Evolutionary conservation across 1,284 basidiomycete species (phyloP).

Genomic region (Boletus austroedulis): DNA sequence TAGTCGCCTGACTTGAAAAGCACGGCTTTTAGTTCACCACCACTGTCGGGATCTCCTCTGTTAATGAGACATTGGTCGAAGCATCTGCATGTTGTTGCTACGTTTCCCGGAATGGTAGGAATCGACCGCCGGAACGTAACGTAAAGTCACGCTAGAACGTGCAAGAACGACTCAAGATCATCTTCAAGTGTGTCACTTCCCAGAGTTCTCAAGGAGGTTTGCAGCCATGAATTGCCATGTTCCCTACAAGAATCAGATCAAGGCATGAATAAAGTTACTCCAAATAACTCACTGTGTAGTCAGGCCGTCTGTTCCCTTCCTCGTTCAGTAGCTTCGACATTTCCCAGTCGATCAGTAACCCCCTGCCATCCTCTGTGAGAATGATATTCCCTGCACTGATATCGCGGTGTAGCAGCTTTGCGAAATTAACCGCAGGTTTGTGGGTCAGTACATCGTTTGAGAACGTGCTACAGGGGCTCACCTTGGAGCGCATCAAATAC

Average conservation of each 20-base stretch:
- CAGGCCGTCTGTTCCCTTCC: too few relatives aligned
- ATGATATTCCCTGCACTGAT: background rate
- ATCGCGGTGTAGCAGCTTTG: background rate
- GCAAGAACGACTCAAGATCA: background rate
- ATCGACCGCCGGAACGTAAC: background rate
- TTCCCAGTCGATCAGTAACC: constrained; percentile 10
- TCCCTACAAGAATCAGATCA: background rate
- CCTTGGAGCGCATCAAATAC: background rate
- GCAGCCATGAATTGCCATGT: background rate
- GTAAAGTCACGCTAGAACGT: background rate
- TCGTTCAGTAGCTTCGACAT: background rate
- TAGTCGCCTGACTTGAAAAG: background rate
- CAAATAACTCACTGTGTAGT: too few relatives aligned
- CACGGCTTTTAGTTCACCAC: background rate
- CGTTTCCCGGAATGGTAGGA: background rate
- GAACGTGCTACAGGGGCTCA: constrained; percentile 1
- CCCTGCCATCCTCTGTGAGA: background rate
- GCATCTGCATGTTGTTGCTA: too few relatives aligned
- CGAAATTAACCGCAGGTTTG: background rate
- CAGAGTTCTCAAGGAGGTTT: background rate
- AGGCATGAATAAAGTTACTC: too few relatives aligned
- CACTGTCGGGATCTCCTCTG: background rate
- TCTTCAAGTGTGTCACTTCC: background rate
- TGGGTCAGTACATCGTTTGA: too few relatives aligned
- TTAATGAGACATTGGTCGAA: background rate